Evolutionary conservation across 139 green algal species (phyloP).

Genomic region (Zygnema circumcarinatum): DNA sequence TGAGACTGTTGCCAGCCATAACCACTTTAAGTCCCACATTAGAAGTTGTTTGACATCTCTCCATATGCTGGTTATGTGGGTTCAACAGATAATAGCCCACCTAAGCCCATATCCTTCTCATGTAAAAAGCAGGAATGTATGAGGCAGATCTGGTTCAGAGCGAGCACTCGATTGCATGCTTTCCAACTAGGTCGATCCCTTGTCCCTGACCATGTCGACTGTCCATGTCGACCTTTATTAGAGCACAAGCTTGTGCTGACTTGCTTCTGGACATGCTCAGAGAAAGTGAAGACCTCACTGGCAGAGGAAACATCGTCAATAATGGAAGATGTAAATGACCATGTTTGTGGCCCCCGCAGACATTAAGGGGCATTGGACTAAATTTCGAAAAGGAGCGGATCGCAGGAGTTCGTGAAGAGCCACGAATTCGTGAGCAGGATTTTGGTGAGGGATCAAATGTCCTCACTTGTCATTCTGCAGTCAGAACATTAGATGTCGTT

Average conservation of each 20-base stretch:
- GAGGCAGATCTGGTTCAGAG: no score
- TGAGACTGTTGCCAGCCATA: background rate
- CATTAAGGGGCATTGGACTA: slow-evolving; percentile 50
- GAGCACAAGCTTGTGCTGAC: background rate
- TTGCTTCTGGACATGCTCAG: background rate
- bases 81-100: no score
- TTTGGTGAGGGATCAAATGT: slow-evolving; percentile 54
- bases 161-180: no score
- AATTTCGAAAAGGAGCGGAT: slow-evolving; percentile 53
- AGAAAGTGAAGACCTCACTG: background rate
- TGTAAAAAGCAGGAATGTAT: no score
- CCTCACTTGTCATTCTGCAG: slow-evolving; percentile 57
- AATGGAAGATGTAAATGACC: background rate
- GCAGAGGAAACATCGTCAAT: background rate
- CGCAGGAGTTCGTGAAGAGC: slow-evolving; percentile 61
- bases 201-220: no score
- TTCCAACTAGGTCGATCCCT: no score
- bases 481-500: no score
- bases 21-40: no score
- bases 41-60: no score
- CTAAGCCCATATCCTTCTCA: no score
- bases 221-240: no score
- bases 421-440: slow-evolving; percentile 67
- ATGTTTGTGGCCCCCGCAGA: slow-evolving; percentile 39
- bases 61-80: no score